Percentiles rank a stretch among this genome's conserved stretches.
phyloP scores from a whole-genome alignment of 257 asterid genomes.

The Solanum clarkiae region DNA sequence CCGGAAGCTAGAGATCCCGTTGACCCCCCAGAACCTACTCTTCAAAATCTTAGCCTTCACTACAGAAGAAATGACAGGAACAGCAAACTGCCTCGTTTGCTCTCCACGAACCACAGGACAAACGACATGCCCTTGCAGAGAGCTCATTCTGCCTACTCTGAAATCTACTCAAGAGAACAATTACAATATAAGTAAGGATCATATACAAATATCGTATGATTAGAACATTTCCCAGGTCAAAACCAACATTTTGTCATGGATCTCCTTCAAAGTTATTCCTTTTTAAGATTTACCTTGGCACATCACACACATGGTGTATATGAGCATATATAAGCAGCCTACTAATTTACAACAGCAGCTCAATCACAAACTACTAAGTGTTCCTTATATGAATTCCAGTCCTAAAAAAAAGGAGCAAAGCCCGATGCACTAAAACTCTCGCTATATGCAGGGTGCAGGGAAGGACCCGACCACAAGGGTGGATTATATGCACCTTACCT shows the following conservation, averaged over 20 bases:
- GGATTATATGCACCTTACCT: too few species aligned
- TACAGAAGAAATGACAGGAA: constrained; percentile 26
- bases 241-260: not conserved
- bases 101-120: constrained; percentile 60
- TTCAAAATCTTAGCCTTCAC: constrained; percentile 31
- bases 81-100: constrained; percentile 31
- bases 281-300: not conserved
- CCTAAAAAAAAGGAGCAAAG: not conserved
- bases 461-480: too few species aligned
- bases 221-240: not conserved
- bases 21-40: constrained; percentile 47
- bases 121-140: constrained; percentile 38
- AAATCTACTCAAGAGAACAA: not conserved
- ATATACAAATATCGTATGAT: not conserved
- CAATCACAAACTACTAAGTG: not conserved
- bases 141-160: not conserved
- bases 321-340: not conserved
- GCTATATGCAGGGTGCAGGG: too few species aligned
- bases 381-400: not conserved
- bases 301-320: not conserved
- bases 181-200: not conserved
- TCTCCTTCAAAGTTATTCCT: not conserved
- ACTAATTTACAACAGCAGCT: not conserved
- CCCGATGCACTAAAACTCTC: too few species aligned
- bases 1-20: constrained; percentile 10